Percentiles rank a stretch among this genome's conserved stretches.
Evolutionary conservation across 2,329 filamentous ascomycete species (phyloP).

Genomic region (Epichloe gansuensis): DNA sequence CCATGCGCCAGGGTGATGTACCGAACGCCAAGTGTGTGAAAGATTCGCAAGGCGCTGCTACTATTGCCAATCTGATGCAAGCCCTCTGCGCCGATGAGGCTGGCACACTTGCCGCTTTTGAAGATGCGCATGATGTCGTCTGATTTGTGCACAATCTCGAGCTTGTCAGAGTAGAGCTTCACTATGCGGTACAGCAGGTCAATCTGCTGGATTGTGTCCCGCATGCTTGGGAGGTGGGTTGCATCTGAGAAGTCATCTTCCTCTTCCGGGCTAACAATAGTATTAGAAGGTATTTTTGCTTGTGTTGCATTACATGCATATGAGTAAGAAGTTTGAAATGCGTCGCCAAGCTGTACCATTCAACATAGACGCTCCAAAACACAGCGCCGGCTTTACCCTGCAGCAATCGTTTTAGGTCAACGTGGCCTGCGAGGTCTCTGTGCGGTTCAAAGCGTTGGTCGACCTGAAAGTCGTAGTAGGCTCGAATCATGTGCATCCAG

Average conservation of each 20-base stretch:
- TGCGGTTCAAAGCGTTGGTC: neutral
- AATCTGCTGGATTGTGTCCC: slow-evolving; percentile 37
- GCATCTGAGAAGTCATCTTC: slow-evolving; percentile 61
- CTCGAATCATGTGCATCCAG: neutral
- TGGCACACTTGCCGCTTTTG: slow-evolving; percentile 48
- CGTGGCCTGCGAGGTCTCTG: slow-evolving; percentile 35
- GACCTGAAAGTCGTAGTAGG: neutral
- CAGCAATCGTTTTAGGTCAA: slow-evolving; percentile 66
- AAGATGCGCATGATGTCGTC: slow-evolving; percentile 53
- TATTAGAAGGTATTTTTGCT: neutral
- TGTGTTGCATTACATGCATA: neutral
- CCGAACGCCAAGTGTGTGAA: slow-evolving; percentile 66
- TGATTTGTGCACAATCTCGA: slow-evolving; percentile 45
- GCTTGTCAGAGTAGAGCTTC: slow-evolving; percentile 51
- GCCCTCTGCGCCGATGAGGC: slow-evolving; percentile 68
- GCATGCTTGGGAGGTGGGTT: slow-evolving; percentile 53
- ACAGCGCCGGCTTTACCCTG: slow-evolving; percentile 65
- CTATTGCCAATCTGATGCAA: slow-evolving; percentile 91
- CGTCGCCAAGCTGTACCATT: neutral
- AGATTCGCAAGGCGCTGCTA: slow-evolving; percentile 60
- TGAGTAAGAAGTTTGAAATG: neutral
- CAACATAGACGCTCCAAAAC: slow-evolving; percentile 83
- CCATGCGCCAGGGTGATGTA: slow-evolving; percentile 89
- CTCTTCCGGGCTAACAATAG: slow-evolving; percentile 54
- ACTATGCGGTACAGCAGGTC: slow-evolving; percentile 58